phyloP scores from a whole-genome alignment of 2,329 filamentous ascomycete species.

The Diaporthe destruens region DNA sequence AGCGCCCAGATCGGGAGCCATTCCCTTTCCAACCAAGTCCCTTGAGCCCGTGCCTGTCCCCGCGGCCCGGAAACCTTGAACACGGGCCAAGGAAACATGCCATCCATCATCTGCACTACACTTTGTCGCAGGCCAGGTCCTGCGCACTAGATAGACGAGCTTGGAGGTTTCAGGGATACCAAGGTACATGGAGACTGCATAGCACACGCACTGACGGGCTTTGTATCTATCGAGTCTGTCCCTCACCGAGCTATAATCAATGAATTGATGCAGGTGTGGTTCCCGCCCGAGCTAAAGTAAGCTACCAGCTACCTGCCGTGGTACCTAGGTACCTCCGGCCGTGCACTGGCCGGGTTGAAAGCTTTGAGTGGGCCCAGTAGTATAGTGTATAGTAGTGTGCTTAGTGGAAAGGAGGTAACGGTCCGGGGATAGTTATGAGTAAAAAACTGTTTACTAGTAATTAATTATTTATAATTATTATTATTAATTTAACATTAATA shows the following conservation, averaged over 20 bases:
- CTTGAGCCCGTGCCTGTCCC: conserved; percentile 5
- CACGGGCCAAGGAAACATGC: conserved; percentile 23
- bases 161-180: conserved; percentile 10
- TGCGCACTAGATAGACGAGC: conserved; percentile 2
- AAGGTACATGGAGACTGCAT: background rate
- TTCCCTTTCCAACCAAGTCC: background rate
- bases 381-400: too few species aligned
- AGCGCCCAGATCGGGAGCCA: conserved; percentile 11
- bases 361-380: conserved; percentile 1
- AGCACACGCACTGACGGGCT: background rate
- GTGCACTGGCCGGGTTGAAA: background rate
- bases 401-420: too few species aligned
- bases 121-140: conserved; percentile 12
- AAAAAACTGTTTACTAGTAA: too few species aligned
- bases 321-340: background rate
- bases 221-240: background rate
- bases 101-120: background rate
- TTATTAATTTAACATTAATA: too few species aligned
- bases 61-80: conserved; percentile 32
- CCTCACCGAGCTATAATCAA: background rate
- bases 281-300: conserved; percentile 2
- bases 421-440: too few species aligned
- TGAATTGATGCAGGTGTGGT: conserved; percentile 6
- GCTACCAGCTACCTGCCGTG: background rate
- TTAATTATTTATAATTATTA: too few species aligned